A percentile compares a stretch with the other conserved stretches of the same genome.
Conservation (phyloP, 108 stramenopile genomes). For the Fragilaria crotonensis region DNA sequence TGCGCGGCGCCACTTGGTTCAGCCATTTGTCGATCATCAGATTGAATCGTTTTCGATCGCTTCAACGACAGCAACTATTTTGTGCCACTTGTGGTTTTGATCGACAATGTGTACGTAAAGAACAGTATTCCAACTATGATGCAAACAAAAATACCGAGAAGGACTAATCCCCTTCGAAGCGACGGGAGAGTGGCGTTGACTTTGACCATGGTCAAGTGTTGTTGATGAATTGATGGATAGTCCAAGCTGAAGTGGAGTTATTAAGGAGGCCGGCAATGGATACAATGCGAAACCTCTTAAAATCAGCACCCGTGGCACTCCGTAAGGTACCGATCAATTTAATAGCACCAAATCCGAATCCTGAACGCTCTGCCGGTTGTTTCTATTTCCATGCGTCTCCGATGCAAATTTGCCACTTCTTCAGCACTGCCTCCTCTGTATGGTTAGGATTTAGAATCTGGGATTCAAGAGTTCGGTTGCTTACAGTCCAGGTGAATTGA, state of each 20-base stretch:
- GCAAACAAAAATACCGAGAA: too few relatives aligned
- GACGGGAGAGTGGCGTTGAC: neutral
- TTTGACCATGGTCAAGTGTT: neutral
- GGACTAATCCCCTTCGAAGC: neutral
- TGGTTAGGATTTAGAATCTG: neutral
- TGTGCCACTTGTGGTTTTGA: too few relatives aligned
- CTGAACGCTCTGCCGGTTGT: neutral
- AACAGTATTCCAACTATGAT: too few relatives aligned
- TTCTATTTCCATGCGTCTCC: constrained; percentile 3
- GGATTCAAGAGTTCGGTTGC: constrained; percentile 5
- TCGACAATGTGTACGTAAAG: too few relatives aligned
- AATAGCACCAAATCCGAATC: neutral
- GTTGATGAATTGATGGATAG: neutral
- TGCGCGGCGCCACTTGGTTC: too few relatives aligned
- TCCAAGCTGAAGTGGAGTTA: neutral
- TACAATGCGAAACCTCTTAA: neutral
- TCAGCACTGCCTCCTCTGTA: neutral
- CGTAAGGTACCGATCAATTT: neutral
- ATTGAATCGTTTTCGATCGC: too few relatives aligned
- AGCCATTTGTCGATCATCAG: too few relatives aligned
- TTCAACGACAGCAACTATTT: too few relatives aligned
- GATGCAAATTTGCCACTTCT: neutral
- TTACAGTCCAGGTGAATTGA: neutral
- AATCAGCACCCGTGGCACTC: neutral
- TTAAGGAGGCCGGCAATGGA: neutral